Conservation (phyloP, 495 filamentous ascomycete genomes). For the Penicillium samsonianum region DNA sequence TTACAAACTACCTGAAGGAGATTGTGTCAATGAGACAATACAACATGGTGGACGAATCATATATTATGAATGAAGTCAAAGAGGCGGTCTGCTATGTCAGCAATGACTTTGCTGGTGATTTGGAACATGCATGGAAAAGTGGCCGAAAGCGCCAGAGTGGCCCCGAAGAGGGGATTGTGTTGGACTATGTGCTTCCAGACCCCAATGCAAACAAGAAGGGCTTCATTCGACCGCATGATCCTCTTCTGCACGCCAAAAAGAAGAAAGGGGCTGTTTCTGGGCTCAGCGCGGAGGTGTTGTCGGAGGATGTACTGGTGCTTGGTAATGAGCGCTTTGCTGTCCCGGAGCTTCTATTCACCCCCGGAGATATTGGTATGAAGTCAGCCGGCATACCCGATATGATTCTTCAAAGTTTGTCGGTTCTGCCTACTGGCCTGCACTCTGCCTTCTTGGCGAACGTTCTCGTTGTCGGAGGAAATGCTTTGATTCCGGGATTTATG, state of each 20-base stretch:
- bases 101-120: constrained; percentile 72
- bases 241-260: constrained; percentile 58
- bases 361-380: constrained; percentile 81
- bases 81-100: constrained; percentile 86
- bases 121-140: constrained; percentile 85
- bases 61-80: constrained; percentile 94
- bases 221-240: constrained; percentile 74
- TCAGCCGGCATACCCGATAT: constrained; percentile 80
- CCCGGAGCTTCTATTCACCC: constrained; percentile 86
- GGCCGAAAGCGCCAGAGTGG: constrained; percentile 50
- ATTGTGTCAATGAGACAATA: constrained; percentile 87
- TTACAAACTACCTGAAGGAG: constrained; percentile 94
- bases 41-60: constrained; percentile 89
- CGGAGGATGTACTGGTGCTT: constrained; percentile 82
- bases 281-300: constrained; percentile 53
- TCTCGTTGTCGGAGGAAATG: constrained; percentile 84
- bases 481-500: constrained; percentile 76
- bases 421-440: constrained; percentile 73
- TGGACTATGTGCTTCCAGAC: constrained; percentile 93
- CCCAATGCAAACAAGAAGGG: constrained; percentile 77
- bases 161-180: constrained; percentile 68
- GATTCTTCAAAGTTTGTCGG: constrained; percentile 77
- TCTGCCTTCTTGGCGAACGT: constrained; percentile 83
- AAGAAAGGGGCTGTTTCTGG: constrained; percentile 55
- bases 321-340: constrained; percentile 91